These are phyloP conservation scores for Eucalyptus globulus DNA, from an alignment of 345 rosid genomes.

Conservation along the genomic window DNA sequence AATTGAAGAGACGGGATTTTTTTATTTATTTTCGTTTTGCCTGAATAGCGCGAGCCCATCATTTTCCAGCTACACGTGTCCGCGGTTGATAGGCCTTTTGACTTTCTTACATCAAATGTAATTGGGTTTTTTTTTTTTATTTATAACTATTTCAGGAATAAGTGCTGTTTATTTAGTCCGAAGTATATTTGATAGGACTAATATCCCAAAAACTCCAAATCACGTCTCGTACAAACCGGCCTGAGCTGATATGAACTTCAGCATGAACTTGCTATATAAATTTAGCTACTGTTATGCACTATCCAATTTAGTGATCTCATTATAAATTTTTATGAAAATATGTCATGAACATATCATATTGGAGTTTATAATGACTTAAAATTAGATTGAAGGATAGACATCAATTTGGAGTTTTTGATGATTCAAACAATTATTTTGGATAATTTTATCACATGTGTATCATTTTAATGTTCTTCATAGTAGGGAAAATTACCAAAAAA, in stretches of 20 bases:
- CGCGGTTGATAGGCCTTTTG: neutral
- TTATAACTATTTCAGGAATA: too few species aligned
- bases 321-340: too few species aligned
- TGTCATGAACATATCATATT: rapidly evolving
- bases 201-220: neutral
- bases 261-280: too few species aligned
- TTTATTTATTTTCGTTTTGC: neutral
- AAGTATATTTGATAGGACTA: too few species aligned
- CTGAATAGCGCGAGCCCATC: neutral
- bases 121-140: too few species aligned
- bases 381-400: too few species aligned
- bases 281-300: rapidly evolving
- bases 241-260: too few species aligned
- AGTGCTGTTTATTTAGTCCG: neutral
- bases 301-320: rapidly evolving
- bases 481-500: rapidly evolving
- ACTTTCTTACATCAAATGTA: neutral
- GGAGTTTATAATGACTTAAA: rapidly evolving
- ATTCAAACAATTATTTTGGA: too few species aligned
- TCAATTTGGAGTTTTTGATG: rapidly evolving
- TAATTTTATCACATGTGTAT: too few species aligned
- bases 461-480: rapidly evolving
- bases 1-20: neutral
- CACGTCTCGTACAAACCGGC: too few species aligned
- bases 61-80: neutral